phyloP scores from a whole-genome alignment of 2,329 filamentous ascomycete genomes.

The Fusarium acutatum region DNA sequence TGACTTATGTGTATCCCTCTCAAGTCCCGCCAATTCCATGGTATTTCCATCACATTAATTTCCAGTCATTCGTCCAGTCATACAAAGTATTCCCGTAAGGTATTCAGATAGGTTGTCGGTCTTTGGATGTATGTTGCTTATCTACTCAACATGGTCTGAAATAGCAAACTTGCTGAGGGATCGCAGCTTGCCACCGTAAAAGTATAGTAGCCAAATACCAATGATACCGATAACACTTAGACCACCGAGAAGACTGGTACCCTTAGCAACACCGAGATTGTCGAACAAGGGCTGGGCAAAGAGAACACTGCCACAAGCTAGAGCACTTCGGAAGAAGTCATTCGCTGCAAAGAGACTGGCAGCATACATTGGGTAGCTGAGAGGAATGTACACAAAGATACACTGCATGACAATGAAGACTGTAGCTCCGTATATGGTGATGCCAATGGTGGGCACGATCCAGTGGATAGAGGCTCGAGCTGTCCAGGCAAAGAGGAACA shows the following conservation, averaged over 20 bases:
- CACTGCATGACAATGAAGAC: constrained; percentile 67
- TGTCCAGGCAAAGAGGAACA: constrained; percentile 70
- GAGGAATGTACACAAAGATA: constrained; percentile 67
- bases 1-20: not conserved
- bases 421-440: constrained; percentile 60
- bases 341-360: constrained; percentile 69
- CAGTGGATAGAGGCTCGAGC: constrained; percentile 60
- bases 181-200: constrained; percentile 63
- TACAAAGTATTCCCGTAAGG: not conserved
- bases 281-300: constrained; percentile 68
- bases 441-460: constrained; percentile 65
- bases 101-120: not conserved
- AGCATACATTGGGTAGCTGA: constrained; percentile 64
- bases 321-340: constrained; percentile 65
- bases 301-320: constrained; percentile 68
- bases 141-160: constrained; percentile 38
- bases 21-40: not conserved
- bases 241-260: constrained; percentile 65
- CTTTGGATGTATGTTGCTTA: too few species aligned
- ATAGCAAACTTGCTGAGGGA: constrained; percentile 66
- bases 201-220: constrained; percentile 69
- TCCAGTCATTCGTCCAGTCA: not conserved
- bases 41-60: constrained; percentile 15
- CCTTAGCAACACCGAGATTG: constrained; percentile 66
- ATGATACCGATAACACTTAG: constrained; percentile 61